Evolutionary conservation across 1,284 basidiomycete genomes (phyloP), one percentile per base, ranked within the genome.

Genomic region (Ustilago shanxiensis): DNA sequence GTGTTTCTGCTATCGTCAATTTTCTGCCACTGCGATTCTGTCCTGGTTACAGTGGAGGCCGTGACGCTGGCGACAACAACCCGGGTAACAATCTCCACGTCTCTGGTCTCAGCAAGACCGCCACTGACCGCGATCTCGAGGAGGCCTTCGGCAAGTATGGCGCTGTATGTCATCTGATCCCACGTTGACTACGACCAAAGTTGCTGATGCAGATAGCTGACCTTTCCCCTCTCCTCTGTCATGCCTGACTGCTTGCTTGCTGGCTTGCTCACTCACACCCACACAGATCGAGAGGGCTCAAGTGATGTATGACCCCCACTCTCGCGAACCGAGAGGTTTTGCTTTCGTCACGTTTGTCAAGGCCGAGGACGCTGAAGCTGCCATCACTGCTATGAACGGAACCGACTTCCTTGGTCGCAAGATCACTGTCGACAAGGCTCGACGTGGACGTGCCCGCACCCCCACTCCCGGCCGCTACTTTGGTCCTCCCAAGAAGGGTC

Each of bases 11-110:
- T 33, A 33, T 35, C 9, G n/a, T n/a, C n/a, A n/a, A n/a, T n/a
- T 8, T n/a, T 11, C 8, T 44, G 22, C 45, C 11, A 33, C 29
- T 7, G 24, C 39, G 18, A 51, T 16, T 20, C 14, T 14, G 2
- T 7, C 7, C 4, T 5, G 13, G 28, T 3, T 1, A 47, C 60
- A 64, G 71, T 50, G 59, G 61, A 57, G 78, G 81, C 57, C 84
- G 80, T 29, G 88, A 87, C 16, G 88, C 86, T 20, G 88, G 88
- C 45, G 87, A 88, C 67, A 77, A 58, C 69, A 98, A 98, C 88
- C 94, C 93, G 1, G 95, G 96, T 59, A 98, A 97, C 89, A 98
- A 98, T 88, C 89, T 99, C 44, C 96, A 99, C 86, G 93, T 98
- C 72, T 96, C 95, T 47, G 91, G 94, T 45, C 89, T 99, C 60